These are phyloP conservation scores for Cladosporium cucumerinum DNA, from an alignment of 2,329 filamentous ascomycete genomes.

Conservation along the genomic window DNA sequence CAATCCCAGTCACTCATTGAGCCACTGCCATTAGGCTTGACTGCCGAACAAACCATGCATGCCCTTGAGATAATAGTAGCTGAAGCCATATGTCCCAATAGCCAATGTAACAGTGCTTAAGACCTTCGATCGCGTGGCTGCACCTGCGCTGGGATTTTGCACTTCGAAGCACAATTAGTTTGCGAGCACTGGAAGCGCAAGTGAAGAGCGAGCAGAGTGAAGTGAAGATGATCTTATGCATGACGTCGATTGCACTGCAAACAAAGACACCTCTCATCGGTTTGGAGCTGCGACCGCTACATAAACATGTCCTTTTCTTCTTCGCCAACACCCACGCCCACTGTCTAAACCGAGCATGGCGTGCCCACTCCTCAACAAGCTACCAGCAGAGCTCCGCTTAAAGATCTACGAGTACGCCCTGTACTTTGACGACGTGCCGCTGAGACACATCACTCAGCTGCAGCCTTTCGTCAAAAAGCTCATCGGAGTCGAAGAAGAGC, in stretches of 20 bases:
- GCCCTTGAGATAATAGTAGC: not conserved
- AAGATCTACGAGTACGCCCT: not conserved
- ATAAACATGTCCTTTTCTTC: not conserved
- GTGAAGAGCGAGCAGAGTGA: not conserved
- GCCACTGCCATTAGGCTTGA: not conserved
- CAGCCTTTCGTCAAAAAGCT: not conserved
- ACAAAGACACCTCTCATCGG: not conserved
- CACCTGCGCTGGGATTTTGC: not conserved
- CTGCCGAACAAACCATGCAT: not conserved
- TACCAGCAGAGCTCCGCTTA: not conserved
- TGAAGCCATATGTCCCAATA: not conserved
- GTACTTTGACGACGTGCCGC: not conserved
- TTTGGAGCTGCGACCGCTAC: not conserved
- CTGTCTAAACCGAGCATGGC: not conserved
- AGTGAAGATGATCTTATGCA: not conserved
- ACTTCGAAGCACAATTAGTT: not conserved
- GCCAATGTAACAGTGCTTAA: not conserved
- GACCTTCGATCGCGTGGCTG: not conserved
- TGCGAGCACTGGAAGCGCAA: not conserved
- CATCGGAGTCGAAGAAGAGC: not conserved
- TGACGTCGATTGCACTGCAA: not conserved
- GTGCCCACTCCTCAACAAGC: not conserved
- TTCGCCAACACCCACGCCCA: not conserved
- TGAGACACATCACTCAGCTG: not conserved
- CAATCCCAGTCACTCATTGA: not conserved